Percentiles rank a stretch among this genome's conserved stretches.
Evolutionary conservation across 2,329 filamentous ascomycete genomes (phyloP).

Genomic region (Blastomyces silverae): DNA sequence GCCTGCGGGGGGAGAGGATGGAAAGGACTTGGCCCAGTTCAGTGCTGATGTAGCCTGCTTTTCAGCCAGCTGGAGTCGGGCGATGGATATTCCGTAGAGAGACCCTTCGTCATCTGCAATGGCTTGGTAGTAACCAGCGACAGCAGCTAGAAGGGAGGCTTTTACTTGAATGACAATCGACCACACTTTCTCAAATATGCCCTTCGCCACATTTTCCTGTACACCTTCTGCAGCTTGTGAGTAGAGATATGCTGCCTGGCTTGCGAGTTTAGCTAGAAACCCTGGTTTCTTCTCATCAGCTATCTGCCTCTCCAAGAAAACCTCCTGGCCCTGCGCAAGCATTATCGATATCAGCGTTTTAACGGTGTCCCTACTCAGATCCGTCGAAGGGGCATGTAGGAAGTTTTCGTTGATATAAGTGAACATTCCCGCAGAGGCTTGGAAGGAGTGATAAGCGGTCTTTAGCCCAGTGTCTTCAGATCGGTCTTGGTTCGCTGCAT

Average conservation of each 20-base stretch:
- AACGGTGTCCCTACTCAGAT: constrained; percentile 89
- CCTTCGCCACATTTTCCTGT: constrained; percentile 85
- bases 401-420: constrained; percentile 99
- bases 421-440: constrained; percentile 98
- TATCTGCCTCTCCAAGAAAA: constrained; percentile 95
- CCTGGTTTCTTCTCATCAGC: constrained; percentile 88
- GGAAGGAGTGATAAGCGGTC: constrained; percentile 95
- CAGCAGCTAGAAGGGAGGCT: constrained; percentile 70
- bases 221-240: constrained; percentile 80
- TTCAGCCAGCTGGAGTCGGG: constrained; percentile 75
- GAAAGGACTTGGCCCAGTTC: constrained; percentile 70
- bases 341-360: constrained; percentile 90
- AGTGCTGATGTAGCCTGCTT: constrained; percentile 69
- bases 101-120: constrained; percentile 84
- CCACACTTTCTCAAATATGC: constrained; percentile 93
- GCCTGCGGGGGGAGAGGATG: constrained; percentile 66
- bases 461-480: constrained; percentile 90
- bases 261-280: constrained; percentile 83
- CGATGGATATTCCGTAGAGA: constrained; percentile 76
- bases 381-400: constrained; percentile 90
- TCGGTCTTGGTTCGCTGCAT: constrained; percentile 87
- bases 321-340: constrained; percentile 92
- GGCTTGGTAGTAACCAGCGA: constrained; percentile 91
- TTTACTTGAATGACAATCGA: constrained; percentile 65
- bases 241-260: constrained; percentile 84